Conservation (phyloP, 805 yeast genomes). For the Ogataea corticis region DNA sequence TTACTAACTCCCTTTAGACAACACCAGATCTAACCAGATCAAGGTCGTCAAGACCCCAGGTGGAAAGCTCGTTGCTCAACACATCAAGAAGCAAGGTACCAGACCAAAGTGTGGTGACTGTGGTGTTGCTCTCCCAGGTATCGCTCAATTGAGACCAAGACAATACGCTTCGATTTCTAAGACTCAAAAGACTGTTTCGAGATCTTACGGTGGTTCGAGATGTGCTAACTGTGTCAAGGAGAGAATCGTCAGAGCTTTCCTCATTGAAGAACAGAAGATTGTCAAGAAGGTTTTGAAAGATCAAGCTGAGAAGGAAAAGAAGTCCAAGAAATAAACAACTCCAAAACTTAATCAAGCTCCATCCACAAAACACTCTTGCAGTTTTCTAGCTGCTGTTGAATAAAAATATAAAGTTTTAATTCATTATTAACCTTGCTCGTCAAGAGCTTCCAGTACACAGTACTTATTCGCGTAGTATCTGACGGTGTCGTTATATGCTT, state of each 20-base stretch:
- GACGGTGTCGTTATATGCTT: conserved; percentile 45
- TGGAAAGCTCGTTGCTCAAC: conserved; percentile 98
- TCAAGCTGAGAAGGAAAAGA: conserved; percentile 85
- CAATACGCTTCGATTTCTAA: conserved; percentile 92
- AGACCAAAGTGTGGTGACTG: conserved; percentile 90
- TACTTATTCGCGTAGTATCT: conserved; percentile 36
- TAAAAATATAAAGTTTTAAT: conserved; percentile 13
- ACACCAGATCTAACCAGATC: conserved; percentile 99
- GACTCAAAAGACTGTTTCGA: conserved; percentile 97
- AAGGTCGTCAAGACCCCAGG: conserved; percentile 99
- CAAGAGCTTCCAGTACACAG: conserved; percentile 18
- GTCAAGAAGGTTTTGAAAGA: conserved; percentile 99
- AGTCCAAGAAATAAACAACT: conserved; percentile 39
- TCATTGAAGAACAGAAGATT: conserved; percentile 99
- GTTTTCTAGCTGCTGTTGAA: conserved; percentile 11
- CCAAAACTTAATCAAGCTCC: conserved; percentile 4
- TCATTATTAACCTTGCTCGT: conserved; percentile 10
- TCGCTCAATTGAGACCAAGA: conserved; percentile 97
- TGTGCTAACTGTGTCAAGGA: conserved; percentile 99
- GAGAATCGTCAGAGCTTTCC: conserved; percentile 99
- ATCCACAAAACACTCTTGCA: conserved; percentile 8
- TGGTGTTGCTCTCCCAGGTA: conserved; percentile 64
- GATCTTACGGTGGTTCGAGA: conserved; percentile 99
- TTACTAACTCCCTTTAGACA: conserved; percentile 57
- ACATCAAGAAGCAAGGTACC: conserved; percentile 87